These are phyloP conservation scores for Gonium pectorale DNA, from an alignment of 139 green algal species.

Conservation along the genomic window DNA sequence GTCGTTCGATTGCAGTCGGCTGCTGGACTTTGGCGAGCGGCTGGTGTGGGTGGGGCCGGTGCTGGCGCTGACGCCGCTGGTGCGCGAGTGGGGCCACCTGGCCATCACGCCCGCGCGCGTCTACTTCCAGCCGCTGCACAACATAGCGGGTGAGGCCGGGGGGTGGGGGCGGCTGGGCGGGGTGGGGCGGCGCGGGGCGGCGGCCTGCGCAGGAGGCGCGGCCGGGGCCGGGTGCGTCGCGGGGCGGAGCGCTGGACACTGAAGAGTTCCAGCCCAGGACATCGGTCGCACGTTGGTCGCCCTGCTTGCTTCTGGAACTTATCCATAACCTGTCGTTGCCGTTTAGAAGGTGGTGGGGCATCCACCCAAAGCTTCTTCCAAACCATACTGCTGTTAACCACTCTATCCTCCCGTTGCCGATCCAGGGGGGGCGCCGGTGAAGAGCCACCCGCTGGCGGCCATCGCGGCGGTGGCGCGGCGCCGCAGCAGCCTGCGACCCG, in stretches of 20 bases:
- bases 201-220: too few relatives aligned
- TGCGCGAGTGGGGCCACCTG: conserved; percentile 79
- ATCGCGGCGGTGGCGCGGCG: conserved; percentile 81
- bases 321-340: too few relatives aligned
- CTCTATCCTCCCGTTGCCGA: too few relatives aligned
- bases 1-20: conserved; percentile 80
- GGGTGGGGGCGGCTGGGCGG: background rate
- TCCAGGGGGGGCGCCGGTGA: conserved; percentile 72
- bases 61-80: conserved; percentile 68
- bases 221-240: too few relatives aligned
- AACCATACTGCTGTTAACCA: too few relatives aligned
- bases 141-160: conserved; percentile 61
- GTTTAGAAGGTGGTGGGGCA: too few relatives aligned
- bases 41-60: conserved; percentile 63
- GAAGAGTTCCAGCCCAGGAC: too few relatives aligned
- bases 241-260: too few relatives aligned
- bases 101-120: conserved; percentile 80
- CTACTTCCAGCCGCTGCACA: conserved; percentile 93
- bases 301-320: too few relatives aligned
- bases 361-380: too few relatives aligned
- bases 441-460: conserved; percentile 73
- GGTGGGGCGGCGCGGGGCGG: too few relatives aligned
- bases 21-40: conserved; percentile 80
- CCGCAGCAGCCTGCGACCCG: conserved; percentile 70
- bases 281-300: too few relatives aligned